Base-by-base conservation (phyloP, 331 rosid species). In the Malus hybrid region DNA sequence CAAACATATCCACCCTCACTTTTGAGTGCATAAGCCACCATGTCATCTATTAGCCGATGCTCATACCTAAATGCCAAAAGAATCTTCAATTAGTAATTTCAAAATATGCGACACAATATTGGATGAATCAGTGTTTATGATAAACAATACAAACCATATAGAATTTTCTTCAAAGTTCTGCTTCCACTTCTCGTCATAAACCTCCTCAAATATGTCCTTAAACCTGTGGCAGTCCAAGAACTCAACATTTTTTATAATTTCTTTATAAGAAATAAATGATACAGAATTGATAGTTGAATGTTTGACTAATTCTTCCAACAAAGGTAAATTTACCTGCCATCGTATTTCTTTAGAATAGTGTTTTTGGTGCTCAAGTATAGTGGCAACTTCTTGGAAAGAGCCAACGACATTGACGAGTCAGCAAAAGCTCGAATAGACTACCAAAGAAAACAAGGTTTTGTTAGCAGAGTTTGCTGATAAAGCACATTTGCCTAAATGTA, bases 1-100 rank as follows among this genome's bases (percentile, higher is more conserved):
- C 99, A 95, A 66, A 95, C 96, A 87, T 95, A 95, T 76, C 99
- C 99, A 32, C 99, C 99, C 82, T 95, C 98, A 72, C 98, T 95
- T 86, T 95, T 95, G 54, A 95, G 13, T 70, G 79, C 97, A 86
- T 95, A 92, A 50, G 99, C 99, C 73, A 95, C 99, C 99, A 95
- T 95, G 85, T 95, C 99, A 86, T 95, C 99, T 83, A 95, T 95
- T 80, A 95, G 87, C 79, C 99, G 90, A 76, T 95, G 99, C 77
- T 95, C 99, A 77, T 92, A 95, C 99, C 99, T 95, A 80, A 83
- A 86, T 39, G 71, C 55, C 67, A 72, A 20, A 65, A 20, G 24
- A 64, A 74, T 76, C 75, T 73, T 76, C 80, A 81, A 62, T 71
- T 76, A 79, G 57, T 42, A 67, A 67, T 32, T 29, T 42, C 71